Conservation (phyloP, 768 basidiomycete species). For the Lanmaoa rubissima region DNA sequence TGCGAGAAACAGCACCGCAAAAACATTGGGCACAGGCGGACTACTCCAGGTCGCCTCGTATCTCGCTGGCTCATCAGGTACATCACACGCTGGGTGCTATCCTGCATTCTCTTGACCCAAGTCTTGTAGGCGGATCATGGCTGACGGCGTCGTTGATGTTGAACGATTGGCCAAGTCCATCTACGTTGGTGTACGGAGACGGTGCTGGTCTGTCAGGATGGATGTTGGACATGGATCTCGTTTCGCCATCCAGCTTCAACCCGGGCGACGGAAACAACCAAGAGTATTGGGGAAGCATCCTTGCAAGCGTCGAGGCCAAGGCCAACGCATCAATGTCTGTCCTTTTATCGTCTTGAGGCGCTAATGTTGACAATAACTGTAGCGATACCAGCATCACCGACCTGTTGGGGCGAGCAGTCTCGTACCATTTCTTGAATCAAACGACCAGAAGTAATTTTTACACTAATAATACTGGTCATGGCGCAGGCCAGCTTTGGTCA, state of each 20-base stretch:
- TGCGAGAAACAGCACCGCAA: conserved; percentile 56
- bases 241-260: conserved; percentile 51
- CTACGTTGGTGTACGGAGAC: conserved; percentile 61
- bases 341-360: background rate
- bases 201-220: conserved; percentile 46
- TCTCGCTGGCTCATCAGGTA: conserved; percentile 64
- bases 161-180: conserved; percentile 60
- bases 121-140: conserved; percentile 60
- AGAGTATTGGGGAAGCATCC: conserved; percentile 50
- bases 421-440: conserved; percentile 72
- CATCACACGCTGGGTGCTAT: conserved; percentile 4
- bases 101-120: background rate
- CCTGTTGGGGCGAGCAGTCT: conserved; percentile 60
- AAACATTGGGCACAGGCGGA: conserved; percentile 60
- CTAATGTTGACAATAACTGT: background rate
- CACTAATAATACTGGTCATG: conserved; percentile 56
- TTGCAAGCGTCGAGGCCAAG: conserved; percentile 56
- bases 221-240: conserved; percentile 55
- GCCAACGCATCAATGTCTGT: conserved; percentile 53
- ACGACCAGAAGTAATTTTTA: conserved; percentile 60
- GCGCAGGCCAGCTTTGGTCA: conserved; percentile 74
- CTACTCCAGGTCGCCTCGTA: conserved; percentile 72
- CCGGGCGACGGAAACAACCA: conserved; percentile 48
- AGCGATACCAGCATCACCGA: conserved; percentile 68
- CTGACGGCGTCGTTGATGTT: conserved; percentile 58